A percentile compares a stretch with the other conserved stretches of the same genome.
Evolutionary conservation across 352 stramenopile genomes (phyloP).

Genomic region (Globisporangium rhizosaccharum): DNA sequence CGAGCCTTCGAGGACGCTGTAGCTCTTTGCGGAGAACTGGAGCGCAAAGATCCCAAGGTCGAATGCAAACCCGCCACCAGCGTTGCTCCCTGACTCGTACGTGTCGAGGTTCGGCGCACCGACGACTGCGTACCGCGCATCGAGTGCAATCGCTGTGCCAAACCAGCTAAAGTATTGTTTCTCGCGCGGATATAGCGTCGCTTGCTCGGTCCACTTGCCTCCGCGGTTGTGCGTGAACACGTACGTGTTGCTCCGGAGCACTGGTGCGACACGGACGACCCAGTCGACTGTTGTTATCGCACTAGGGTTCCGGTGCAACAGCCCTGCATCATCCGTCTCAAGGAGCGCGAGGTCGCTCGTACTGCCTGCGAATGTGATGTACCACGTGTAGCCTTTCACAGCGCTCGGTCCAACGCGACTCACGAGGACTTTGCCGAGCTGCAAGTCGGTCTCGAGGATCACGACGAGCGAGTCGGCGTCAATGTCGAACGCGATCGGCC

Average conservation of each 20-base stretch:
- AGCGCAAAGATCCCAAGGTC: constrained; percentile 90
- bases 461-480: constrained; percentile 33
- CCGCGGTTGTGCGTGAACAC: constrained; percentile 49
- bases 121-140: constrained; percentile 82
- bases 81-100: constrained; percentile 85
- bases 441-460: constrained; percentile 63
- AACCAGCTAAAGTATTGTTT: constrained; percentile 91
- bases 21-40: constrained; percentile 56
- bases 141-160: constrained; percentile 74
- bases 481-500: constrained; percentile 51
- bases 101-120: constrained; percentile 92
- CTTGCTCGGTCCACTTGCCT: constrained; percentile 87
- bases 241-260: constrained; percentile 61
- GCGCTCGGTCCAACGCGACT: constrained; percentile 43
- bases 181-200: constrained; percentile 85
- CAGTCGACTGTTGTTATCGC: constrained; percentile 32
- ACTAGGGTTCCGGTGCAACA: constrained; percentile 16
- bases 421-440: constrained; percentile 67
- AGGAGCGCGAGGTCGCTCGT: constrained; percentile 55
- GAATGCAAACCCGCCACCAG: constrained; percentile 89
- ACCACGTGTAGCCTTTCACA: constrained; percentile 70
- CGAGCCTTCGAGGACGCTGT: constrained; percentile 86
- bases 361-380: constrained; percentile 66
- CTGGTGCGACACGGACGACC: constrained; percentile 42
- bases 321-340: constrained; percentile 34